Conservation (phyloP, 495 filamentous ascomycete species). For the Aspergillus wentii region DNA sequence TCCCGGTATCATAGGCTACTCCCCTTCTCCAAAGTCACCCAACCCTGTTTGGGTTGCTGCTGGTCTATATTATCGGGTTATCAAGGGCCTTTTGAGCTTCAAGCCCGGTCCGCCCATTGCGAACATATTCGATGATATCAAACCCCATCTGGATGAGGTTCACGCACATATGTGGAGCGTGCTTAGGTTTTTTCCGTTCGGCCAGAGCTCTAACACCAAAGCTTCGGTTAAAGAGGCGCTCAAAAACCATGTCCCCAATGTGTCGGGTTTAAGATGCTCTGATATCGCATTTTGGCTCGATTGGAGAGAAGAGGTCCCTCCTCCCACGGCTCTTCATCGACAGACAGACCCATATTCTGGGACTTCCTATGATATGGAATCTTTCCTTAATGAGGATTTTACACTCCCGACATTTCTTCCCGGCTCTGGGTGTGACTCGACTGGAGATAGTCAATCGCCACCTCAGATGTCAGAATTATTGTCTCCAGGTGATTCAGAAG, state of each 20-base stretch:
- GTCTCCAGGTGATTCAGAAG: too few relatives aligned
- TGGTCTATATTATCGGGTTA: slow-evolving; percentile 14
- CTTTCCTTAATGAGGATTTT: neutral
- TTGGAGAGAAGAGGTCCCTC: too few relatives aligned
- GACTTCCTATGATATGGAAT: neutral
- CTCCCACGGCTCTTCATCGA: neutral
- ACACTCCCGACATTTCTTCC: neutral
- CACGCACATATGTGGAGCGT: slow-evolving; percentile 1
- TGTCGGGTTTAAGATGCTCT: too few relatives aligned
- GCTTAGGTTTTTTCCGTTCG: too few relatives aligned
- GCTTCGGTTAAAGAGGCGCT: too few relatives aligned
- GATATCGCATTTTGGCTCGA: too few relatives aligned
- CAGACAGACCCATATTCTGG: neutral
- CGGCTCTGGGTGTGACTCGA: too few relatives aligned
- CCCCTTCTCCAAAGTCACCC: neutral
- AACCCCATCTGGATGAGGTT: neutral
- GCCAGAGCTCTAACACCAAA: too few relatives aligned
- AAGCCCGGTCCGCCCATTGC: neutral
- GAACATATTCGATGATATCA: slow-evolving; percentile 4
- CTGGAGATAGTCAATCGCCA: too few relatives aligned
- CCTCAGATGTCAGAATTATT: too few relatives aligned
- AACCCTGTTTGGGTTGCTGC: slow-evolving; percentile 8
- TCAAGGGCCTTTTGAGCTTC: slow-evolving; percentile 3
- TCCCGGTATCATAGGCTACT: neutral
- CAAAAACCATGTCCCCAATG: too few relatives aligned